phyloP scores from a whole-genome alignment of 2,329 filamentous ascomycete genomes.

The Aspergillus texensis region DNA sequence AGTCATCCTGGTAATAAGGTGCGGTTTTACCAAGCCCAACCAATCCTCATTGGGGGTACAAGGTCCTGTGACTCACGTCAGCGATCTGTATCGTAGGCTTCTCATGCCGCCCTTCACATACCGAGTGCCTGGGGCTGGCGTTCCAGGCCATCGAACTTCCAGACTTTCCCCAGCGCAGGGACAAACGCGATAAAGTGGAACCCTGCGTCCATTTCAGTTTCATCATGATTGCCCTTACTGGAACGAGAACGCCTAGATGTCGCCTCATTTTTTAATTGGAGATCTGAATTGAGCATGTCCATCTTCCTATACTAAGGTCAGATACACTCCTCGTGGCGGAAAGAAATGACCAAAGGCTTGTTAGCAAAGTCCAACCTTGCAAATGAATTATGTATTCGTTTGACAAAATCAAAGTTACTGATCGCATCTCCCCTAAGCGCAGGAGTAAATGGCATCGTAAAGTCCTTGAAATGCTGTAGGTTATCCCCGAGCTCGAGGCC shows the following conservation, averaged over 20 bases:
- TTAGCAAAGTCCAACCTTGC: constrained; percentile 57
- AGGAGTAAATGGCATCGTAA: constrained; percentile 69
- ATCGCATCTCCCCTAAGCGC: constrained; percentile 76
- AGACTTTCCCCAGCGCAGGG: constrained; percentile 71
- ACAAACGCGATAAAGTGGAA: constrained; percentile 93
- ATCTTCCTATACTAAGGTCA: constrained; percentile 57
- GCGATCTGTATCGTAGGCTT: neutral
- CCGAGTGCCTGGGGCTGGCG: constrained; percentile 69
- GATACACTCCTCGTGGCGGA: neutral
- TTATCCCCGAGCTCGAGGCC: constrained; percentile 69
- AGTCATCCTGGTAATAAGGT: constrained; percentile 69
- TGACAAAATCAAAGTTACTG: constrained; percentile 73
- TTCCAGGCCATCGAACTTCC: constrained; percentile 87
- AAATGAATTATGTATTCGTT: constrained; percentile 84
- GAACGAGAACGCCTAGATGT: constrained; percentile 40
- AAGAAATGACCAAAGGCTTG: neutral
- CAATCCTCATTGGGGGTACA: constrained; percentile 59
- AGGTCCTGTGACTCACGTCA: constrained; percentile 30
- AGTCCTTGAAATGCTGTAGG: constrained; percentile 71
- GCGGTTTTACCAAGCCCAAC: constrained; percentile 65
- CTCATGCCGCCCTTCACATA: constrained; percentile 14
- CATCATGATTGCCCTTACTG: constrained; percentile 44
- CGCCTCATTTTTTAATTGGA: constrained; percentile 57
- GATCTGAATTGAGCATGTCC: constrained; percentile 73
- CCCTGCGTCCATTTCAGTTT: constrained; percentile 60